Conservation (phyloP, 768 basidiomycete species). For the Agaricus bisporus region DNA sequence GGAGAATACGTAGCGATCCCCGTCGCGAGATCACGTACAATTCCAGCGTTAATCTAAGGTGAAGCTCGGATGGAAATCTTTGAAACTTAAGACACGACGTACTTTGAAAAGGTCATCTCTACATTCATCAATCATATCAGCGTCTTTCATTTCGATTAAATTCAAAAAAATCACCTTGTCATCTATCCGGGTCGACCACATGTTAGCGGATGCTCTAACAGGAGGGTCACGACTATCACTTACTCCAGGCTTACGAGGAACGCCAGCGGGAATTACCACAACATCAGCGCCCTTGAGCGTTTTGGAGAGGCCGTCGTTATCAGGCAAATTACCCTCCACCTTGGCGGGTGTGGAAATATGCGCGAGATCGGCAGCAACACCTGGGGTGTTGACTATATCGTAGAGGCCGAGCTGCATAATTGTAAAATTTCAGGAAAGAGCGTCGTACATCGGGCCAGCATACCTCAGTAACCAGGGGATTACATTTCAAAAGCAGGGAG, state of each 20-base stretch:
- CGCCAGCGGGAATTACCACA: conserved; percentile 94
- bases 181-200: conserved; percentile 30
- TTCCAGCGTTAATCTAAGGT: conserved; percentile 90
- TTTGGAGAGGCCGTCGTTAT: conserved; percentile 79
- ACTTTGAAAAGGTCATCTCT: conserved; percentile 98
- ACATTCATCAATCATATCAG: conserved; percentile 11
- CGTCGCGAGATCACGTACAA: conserved; percentile 88
- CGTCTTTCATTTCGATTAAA: conserved; percentile 10
- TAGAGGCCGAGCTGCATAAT: conserved; percentile 67
- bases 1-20: conserved; percentile 81
- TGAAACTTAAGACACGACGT: conserved; percentile 9
- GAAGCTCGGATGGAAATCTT: not conserved
- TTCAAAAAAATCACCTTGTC: conserved; percentile 36
- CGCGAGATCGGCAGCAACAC: conserved; percentile 91
- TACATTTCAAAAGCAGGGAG: conserved; percentile 84
- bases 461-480: conserved; percentile 76
- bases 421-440: not conserved
- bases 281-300: conserved; percentile 81
- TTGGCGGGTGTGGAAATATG: conserved; percentile 90
- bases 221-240: conserved; percentile 24
- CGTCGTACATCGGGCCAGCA: conserved; percentile 8
- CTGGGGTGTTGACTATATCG: conserved; percentile 98
- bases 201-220: conserved; percentile 6
- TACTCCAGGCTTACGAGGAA: conserved; percentile 92
- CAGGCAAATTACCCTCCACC: conserved; percentile 73